phyloP scores from a whole-genome alignment of 2,329 filamentous ascomycete species.

The Sporothrix humicola region DNA sequence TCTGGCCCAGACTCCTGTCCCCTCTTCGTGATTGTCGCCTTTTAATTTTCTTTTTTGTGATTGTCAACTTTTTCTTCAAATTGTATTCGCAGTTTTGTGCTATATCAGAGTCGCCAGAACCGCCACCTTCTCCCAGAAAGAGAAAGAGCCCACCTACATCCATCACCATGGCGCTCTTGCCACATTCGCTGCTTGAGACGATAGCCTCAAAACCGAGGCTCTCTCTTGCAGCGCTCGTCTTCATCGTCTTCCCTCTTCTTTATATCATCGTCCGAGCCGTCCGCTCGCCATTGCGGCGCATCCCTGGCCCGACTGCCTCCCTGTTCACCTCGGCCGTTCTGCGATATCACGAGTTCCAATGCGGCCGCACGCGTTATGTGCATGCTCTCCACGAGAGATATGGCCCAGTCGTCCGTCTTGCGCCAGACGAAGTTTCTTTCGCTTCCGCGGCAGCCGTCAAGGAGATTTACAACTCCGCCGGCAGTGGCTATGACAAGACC shows the following conservation, averaged over 20 bases:
- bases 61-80: neutral
- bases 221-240: neutral
- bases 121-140: neutral
- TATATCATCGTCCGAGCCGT: constrained; percentile 28
- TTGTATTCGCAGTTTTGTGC: neutral
- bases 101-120: neutral
- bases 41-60: neutral
- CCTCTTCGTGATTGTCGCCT: neutral
- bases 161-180: constrained; percentile 22
- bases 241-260: constrained; percentile 29
- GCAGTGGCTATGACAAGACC: constrained; percentile 69
- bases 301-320: constrained; percentile 58
- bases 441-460: constrained; percentile 61
- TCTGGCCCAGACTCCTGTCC: neutral
- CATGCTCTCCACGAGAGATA: constrained; percentile 61
- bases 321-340: constrained; percentile 58
- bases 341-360: constrained; percentile 63
- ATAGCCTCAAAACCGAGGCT: neutral
- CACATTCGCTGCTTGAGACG: neutral
- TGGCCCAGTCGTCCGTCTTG: constrained; percentile 63
- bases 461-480: constrained; percentile 66
- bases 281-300: constrained; percentile 45
- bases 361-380: constrained; percentile 59
- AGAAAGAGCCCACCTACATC: neutral
- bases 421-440: constrained; percentile 65